phyloP scores from a whole-genome alignment of 1,139 yeast genomes.

The Debaryomyces sp. region DNA sequence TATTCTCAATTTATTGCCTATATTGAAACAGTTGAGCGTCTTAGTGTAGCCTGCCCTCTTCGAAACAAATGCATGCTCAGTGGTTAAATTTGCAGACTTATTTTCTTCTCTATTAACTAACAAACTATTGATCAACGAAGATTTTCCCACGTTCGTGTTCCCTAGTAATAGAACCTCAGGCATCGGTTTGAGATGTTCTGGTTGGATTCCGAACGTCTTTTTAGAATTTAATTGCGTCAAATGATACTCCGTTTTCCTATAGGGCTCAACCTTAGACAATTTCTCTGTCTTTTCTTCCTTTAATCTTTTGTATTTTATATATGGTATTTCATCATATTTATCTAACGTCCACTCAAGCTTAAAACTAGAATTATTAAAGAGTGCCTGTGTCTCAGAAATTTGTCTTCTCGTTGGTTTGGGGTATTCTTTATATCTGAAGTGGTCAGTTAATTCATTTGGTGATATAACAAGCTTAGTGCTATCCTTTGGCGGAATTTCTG shows the following conservation, averaged over 20 bases:
- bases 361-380: constrained; percentile 49
- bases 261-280: constrained; percentile 21
- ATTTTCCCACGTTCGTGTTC: constrained; percentile 83
- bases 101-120: constrained; percentile 32
- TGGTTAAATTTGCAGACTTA: constrained; percentile 27
- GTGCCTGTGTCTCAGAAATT: constrained; percentile 21
- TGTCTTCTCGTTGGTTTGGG: constrained; percentile 16
- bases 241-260: constrained; percentile 22
- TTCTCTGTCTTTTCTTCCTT: constrained; percentile 21
- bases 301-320: constrained; percentile 44
- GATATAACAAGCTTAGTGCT: constrained; percentile 20
- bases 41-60: constrained; percentile 75
- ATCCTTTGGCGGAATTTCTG: constrained; percentile 8
- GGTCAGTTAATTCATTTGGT: constrained; percentile 27
- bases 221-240: constrained; percentile 19
- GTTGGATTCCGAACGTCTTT: constrained; percentile 34
- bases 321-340: constrained; percentile 58
- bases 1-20: constrained; percentile 63
- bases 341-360: constrained; percentile 63
- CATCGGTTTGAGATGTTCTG: constrained; percentile 27
- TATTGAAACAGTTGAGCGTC: constrained; percentile 71
- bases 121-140: constrained; percentile 67
- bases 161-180: constrained; percentile 82
- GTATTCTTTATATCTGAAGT: constrained; percentile 23
- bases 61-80: constrained; percentile 56